These are phyloP conservation scores for Trametes sanguinea DNA, from an alignment of 768 basidiomycete species.

Conservation along the genomic window DNA sequence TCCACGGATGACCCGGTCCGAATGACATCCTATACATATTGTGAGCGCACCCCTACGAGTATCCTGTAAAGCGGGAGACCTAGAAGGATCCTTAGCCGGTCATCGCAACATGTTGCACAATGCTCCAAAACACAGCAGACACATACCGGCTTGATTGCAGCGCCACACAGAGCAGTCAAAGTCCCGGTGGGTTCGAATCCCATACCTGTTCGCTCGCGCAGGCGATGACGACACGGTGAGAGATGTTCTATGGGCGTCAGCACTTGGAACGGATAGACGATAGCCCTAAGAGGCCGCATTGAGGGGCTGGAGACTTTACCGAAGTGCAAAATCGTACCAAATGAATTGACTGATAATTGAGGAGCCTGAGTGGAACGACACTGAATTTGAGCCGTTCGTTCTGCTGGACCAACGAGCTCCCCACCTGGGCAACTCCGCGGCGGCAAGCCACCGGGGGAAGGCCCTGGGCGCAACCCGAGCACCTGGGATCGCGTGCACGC, in stretches of 20 bases:
- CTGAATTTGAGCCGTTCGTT: neutral
- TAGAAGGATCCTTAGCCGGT: no score
- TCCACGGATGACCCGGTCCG: slow-evolving; percentile 12
- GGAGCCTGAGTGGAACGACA: neutral
- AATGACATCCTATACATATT: neutral
- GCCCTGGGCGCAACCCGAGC: neutral
- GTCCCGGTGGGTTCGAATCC: no score
- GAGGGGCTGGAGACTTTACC: neutral
- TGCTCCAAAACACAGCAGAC: no score
- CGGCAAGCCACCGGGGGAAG: neutral
- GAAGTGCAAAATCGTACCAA: neutral
- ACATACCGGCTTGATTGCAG: no score
- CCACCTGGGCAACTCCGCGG: slow-evolving; percentile 4
- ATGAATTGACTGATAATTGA: neutral
- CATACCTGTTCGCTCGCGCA: neutral
- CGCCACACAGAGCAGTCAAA: no score
- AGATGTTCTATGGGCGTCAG: neutral
- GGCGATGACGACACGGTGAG: neutral
- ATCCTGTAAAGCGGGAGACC: no score
- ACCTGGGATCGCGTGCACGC: neutral
- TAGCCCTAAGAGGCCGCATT: neutral
- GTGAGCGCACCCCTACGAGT: no score
- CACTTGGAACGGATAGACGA: neutral
- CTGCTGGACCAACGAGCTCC: slow-evolving; percentile 5
- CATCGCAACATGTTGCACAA: no score